Percentiles rank a stretch among this genome's conserved stretches.
Conservation (phyloP, 108 stramenopile genomes). For the Fragilariopsis cylindrus region DNA sequence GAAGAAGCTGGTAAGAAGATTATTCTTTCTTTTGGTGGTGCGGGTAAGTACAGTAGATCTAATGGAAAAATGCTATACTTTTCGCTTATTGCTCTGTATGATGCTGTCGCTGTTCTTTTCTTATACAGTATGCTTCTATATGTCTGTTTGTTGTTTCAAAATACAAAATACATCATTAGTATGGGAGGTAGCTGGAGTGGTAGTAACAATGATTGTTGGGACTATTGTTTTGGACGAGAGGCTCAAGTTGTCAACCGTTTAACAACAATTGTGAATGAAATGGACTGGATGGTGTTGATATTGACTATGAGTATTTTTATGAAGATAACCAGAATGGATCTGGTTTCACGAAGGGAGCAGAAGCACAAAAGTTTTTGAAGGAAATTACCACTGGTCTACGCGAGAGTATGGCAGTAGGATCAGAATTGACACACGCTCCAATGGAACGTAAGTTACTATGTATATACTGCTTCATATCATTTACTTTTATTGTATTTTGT, state of each 20-base stretch:
- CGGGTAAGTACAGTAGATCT: constrained; percentile 8
- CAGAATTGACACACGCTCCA: constrained; percentile 59
- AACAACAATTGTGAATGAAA: constrained; percentile 44
- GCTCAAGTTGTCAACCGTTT: constrained; percentile 43
- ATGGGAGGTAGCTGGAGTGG: constrained; percentile 63
- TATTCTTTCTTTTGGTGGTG: constrained; percentile 66
- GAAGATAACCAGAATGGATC: constrained; percentile 37
- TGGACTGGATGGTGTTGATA: constrained; percentile 62
- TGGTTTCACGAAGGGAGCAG: constrained; percentile 23
- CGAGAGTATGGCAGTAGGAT: constrained; percentile 39
- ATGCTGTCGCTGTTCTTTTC: too few relatives aligned
- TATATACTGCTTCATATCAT: background rate
- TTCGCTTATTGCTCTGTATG: too few relatives aligned
- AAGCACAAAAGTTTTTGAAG: constrained; percentile 47
- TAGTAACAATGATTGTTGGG: constrained; percentile 67
- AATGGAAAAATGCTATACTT: too few relatives aligned
- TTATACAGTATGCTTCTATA: too few relatives aligned
- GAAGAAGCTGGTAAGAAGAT: constrained; percentile 61
- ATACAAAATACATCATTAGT: background rate
- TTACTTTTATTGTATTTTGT: too few relatives aligned
- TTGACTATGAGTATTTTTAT: constrained; percentile 76
- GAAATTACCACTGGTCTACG: constrained; percentile 42
- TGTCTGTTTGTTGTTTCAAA: too few relatives aligned
- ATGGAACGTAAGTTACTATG: constrained; percentile 51
- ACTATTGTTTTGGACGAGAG: constrained; percentile 67